phyloP scores from a whole-genome alignment of 768 basidiomycete species.

The Lactifluus subvellereus region DNA sequence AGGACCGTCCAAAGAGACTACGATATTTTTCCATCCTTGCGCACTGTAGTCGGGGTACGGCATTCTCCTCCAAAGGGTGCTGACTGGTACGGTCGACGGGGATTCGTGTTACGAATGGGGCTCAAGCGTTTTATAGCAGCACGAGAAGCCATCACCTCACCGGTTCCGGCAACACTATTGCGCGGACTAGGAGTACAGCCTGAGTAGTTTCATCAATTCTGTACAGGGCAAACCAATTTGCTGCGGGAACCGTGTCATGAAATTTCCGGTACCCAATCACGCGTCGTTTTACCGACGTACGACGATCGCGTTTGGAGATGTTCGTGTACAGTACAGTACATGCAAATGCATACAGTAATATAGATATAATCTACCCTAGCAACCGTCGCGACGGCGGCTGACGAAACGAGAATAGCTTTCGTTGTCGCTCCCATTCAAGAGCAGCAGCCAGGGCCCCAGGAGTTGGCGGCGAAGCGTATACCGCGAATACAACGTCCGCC shows the following conservation, averaged over 20 bases:
- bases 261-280: not conserved
- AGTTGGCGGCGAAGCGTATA: slow-evolving; percentile 16
- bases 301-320: not conserved
- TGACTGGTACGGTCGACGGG: not conserved
- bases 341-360: too few species aligned
- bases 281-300: not conserved
- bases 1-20: slow-evolving; percentile 39
- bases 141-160: not conserved
- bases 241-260: not conserved
- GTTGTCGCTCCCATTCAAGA: slow-evolving; percentile 9
- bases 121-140: not conserved
- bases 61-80: slow-evolving; percentile 10
- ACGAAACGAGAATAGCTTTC: not conserved
- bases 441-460: not conserved
- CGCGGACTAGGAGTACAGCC: too few species aligned
- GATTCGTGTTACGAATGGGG: not conserved
- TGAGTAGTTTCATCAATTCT: too few species aligned
- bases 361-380: not conserved
- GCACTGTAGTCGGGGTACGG: slow-evolving; percentile 15
- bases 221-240: not conserved
- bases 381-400: not conserved
- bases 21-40: slow-evolving; percentile 37
- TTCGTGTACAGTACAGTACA: not conserved
- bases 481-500: slow-evolving; percentile 11
- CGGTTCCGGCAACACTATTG: not conserved